Evolutionary conservation across 331 rosid genomes (phyloP), one percentile per base, ranked within the genome.

Genomic region (Saraca asoca): DNA sequence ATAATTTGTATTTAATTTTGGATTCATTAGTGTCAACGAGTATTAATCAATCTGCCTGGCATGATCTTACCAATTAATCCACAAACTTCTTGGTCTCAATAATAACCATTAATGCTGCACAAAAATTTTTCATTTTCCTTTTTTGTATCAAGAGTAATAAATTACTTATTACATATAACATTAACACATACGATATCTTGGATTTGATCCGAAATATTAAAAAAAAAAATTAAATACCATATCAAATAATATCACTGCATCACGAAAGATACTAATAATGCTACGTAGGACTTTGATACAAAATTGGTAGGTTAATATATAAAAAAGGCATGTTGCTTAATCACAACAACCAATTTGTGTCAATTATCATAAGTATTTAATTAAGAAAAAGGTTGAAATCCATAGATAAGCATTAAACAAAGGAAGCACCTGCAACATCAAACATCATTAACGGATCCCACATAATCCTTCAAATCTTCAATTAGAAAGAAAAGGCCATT

Each of bases 361-460:
- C 50, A 49, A 50, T 15, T 58, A 59, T 67, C 43, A 54, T 38
- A 67, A 72, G 55, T 20, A 58, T 55, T 72, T 51, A 49, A 55
- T 72, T 51, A 49, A 55, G 46, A 41, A 14, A 6, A 60, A n/a
- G 44, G n/a, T 74, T 24, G 17, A 72, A 66, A 55, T 48, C 46
- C 60, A 61, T 19, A 29, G 35, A 54, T 38, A 62, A 19, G 68
- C 68, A 62, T 72, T n/a, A 34, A 24, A 70, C 6, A 6, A 16
- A 18, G 54, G 55, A 70, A 51, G 33, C 44, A 62, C 52, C 37
- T 52, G 69, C 64, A 61, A 74, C 70, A 72, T 13, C 51, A 57
- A 64, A 56, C 68, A 71, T 38, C 68, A 80, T 61, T 42, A 75
- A 24, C 61, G 80, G 80, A 72, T 45, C 74, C 77, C 59, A 53